Conservation (phyloP, 75 land plant species). For the Ceratopteris richardii region DNA sequence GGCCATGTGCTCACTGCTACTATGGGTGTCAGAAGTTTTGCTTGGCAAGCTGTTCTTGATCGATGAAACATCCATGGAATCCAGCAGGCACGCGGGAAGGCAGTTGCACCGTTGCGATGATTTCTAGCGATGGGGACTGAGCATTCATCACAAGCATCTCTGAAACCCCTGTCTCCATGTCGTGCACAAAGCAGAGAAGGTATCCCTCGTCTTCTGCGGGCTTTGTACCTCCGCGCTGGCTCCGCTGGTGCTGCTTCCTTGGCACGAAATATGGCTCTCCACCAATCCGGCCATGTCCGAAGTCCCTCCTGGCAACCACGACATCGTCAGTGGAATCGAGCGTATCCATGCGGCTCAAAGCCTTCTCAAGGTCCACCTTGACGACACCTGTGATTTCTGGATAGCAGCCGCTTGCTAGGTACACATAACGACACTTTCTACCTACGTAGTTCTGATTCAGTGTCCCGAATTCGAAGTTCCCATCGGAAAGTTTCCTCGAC, state of each 20-base stretch:
- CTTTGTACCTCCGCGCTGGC: not conserved
- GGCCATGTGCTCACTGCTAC: too few species aligned
- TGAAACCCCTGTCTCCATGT: slow-evolving; percentile 47
- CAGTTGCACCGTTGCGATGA: slow-evolving; percentile 56
- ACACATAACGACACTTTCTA: slow-evolving; percentile 39
- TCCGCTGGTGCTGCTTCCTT: not conserved
- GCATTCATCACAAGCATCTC: slow-evolving; percentile 79
- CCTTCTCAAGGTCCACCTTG: slow-evolving; percentile 63
- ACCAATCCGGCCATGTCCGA: slow-evolving; percentile 39
- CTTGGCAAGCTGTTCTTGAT: slow-evolving; percentile 31
- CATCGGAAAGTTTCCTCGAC: slow-evolving; percentile 19
- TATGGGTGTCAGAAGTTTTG: slow-evolving; percentile 19
- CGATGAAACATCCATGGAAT: slow-evolving; percentile 71
- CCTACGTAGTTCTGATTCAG: slow-evolving; percentile 42
- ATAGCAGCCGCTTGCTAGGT: slow-evolving; percentile 47
- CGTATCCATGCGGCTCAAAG: not conserved
- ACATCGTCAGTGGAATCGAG: slow-evolving; percentile 4
- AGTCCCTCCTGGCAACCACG: slow-evolving; percentile 33
- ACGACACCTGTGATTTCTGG: slow-evolving; percentile 60
- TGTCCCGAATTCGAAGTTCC: slow-evolving; percentile 52
- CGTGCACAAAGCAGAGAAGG: slow-evolving; percentile 44
- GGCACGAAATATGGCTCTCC: slow-evolving; percentile 81
- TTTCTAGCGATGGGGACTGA: slow-evolving; percentile 41
- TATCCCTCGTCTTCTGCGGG: slow-evolving; percentile 63
- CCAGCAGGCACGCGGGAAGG: slow-evolving; percentile 77